These are phyloP conservation scores for Zelopaecilomyces penicillatus DNA, from an alignment of 2,329 filamentous ascomycete genomes.

Conservation along the genomic window DNA sequence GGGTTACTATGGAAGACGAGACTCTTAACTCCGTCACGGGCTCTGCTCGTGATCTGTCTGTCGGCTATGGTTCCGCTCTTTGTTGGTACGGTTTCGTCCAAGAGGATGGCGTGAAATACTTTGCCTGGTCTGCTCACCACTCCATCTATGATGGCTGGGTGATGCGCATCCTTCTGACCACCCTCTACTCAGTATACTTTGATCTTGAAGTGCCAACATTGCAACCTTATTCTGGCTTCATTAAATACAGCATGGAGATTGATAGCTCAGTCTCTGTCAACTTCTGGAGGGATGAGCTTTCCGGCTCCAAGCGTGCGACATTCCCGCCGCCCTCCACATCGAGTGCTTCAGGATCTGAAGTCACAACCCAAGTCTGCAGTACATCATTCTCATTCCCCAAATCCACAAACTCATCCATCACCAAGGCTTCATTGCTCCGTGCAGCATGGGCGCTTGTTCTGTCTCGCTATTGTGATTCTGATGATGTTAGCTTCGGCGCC, in stretches of 20 bases:
- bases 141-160: constrained; percentile 8
- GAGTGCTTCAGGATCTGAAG: neutral
- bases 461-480: constrained; percentile 24
- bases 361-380: neutral
- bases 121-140: constrained; percentile 6
- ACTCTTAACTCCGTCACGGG: constrained; percentile 3
- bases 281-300: constrained; percentile 6
- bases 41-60: neutral
- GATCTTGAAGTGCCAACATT: constrained; percentile 15
- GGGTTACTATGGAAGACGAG: constrained; percentile 3
- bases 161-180: constrained; percentile 5
- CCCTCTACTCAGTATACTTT: neutral
- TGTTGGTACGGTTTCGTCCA: constrained; percentile 5
- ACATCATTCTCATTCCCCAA: neutral
- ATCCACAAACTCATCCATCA: neutral
- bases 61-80: constrained; percentile 7
- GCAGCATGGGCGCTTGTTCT: constrained; percentile 24
- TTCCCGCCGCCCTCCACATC: constrained; percentile 5
- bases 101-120: neutral
- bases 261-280: neutral
- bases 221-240: constrained; percentile 23
- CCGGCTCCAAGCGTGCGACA: constrained; percentile 2
- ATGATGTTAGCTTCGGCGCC: constrained; percentile 20
- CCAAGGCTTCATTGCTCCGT: constrained; percentile 9
- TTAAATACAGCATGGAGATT: constrained; percentile 7